These are phyloP conservation scores for Ceratocystiopsis minuta DNA, from an alignment of 2,329 filamentous ascomycete species.

Conservation along the genomic window DNA sequence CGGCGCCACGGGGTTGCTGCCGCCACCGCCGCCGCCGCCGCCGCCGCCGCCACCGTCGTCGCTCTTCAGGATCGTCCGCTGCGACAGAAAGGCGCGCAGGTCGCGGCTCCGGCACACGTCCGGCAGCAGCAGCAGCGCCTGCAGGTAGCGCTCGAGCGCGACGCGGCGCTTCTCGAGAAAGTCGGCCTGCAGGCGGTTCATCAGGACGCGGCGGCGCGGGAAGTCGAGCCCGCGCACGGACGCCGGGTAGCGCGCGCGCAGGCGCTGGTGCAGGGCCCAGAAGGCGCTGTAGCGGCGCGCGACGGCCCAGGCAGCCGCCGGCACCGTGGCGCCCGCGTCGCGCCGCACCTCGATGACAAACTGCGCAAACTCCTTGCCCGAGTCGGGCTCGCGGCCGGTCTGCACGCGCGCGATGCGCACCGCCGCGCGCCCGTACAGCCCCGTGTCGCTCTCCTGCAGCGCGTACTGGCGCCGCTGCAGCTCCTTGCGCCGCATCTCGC, in stretches of 20 bases:
- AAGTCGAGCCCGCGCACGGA: constrained; percentile 84
- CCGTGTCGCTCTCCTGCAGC: constrained; percentile 94
- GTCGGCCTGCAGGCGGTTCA: constrained; percentile 92
- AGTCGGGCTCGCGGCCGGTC: constrained; percentile 66
- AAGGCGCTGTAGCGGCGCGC: constrained; percentile 95
- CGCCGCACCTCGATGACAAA: constrained; percentile 69
- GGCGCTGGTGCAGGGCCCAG: constrained; percentile 78
- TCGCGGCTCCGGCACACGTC: constrained; percentile 91
- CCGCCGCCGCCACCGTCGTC: constrained; percentile 21
- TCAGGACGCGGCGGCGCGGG: constrained; percentile 74
- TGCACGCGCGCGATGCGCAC: constrained; percentile 85
- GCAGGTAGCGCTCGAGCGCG: constrained; percentile 71
- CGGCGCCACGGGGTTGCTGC: constrained; percentile 32
- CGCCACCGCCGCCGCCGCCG: not conserved
- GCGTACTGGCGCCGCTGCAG: constrained; percentile 94
- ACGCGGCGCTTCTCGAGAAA: constrained; percentile 78
- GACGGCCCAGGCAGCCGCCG: constrained; percentile 51
- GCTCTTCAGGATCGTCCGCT: constrained; percentile 43
- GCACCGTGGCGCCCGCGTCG: not conserved
- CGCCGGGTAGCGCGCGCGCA: constrained; percentile 59
- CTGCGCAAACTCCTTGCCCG: constrained; percentile 74
- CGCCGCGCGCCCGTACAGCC: constrained; percentile 77
- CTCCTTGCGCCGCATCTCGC: constrained; percentile 86
- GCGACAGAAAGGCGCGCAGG: constrained; percentile 78
- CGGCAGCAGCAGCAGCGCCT: constrained; percentile 65